Conservation (phyloP, 305 asterid species). For the Fraxinus nigra region DNA sequence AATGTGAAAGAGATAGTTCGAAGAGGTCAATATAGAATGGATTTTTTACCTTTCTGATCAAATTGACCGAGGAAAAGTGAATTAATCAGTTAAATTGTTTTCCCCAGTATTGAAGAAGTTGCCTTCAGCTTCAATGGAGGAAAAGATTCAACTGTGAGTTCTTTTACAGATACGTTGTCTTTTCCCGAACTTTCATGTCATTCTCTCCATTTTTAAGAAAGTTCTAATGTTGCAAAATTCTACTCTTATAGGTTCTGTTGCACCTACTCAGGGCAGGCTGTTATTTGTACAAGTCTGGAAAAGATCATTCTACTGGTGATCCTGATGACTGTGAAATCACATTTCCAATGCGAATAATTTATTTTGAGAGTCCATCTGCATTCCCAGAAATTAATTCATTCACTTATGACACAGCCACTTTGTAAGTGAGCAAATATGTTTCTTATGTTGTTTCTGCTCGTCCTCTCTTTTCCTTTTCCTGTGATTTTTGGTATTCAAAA, state of each 20-base stretch:
- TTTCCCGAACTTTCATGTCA: background rate
- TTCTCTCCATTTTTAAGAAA: background rate
- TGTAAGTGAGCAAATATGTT: constrained; percentile 35
- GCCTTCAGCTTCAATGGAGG: constrained; percentile 97
- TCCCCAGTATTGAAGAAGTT: constrained; percentile 72
- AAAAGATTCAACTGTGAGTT: constrained; percentile 87
- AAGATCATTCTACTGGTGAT: constrained; percentile 31
- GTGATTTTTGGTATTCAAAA: background rate
- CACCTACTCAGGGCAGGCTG: constrained; percentile 90
- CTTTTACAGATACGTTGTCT: constrained; percentile 1
- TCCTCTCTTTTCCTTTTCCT: background rate
- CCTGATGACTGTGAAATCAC: constrained; percentile 38
- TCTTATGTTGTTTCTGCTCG: background rate
- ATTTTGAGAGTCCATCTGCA: constrained; percentile 78
- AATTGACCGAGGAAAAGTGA: background rate
- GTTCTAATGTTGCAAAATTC: constrained; percentile 16
- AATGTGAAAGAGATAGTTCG: background rate
- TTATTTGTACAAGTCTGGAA: constrained; percentile 57
- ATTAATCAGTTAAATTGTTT: constrained; percentile 19
- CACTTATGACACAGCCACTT: constrained; percentile 70
- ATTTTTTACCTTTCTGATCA: constrained; percentile 12
- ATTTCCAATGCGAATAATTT: constrained; percentile 74
- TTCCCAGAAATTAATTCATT: constrained; percentile 92
- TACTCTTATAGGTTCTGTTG: constrained; percentile 58
- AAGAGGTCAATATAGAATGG: background rate